Evolutionary conservation across 2,329 filamentous ascomycete genomes (phyloP).

Genomic region (Domatiomyces globalis): DNA sequence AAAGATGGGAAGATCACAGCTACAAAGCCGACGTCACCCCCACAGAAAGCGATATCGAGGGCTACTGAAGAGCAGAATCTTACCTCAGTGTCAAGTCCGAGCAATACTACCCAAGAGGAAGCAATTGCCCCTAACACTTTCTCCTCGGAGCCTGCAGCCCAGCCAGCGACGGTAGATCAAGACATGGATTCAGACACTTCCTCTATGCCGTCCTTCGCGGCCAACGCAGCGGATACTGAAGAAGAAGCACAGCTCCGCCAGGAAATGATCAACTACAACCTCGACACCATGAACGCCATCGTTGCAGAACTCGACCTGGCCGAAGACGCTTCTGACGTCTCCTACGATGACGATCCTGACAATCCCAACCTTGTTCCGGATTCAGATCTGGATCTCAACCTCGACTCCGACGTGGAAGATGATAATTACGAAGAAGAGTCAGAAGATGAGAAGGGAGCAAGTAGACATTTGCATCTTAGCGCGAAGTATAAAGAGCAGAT

Average conservation of each 20-base stretch:
- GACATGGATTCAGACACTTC: not conserved
- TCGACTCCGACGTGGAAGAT: conserved; percentile 23
- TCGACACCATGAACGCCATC: conserved; percentile 78
- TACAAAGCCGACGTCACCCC: conserved; percentile 1
- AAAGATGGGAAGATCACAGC: conserved; percentile 9
- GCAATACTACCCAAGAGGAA: not conserved
- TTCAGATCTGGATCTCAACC: conserved; percentile 6
- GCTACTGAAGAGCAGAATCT: not conserved
- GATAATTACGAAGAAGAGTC: conserved; percentile 46
- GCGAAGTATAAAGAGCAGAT: conserved; percentile 69
- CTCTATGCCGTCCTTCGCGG: not conserved
- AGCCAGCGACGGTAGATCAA: not conserved
- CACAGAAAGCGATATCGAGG: conserved; percentile 1
- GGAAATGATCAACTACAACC: conserved; percentile 80
- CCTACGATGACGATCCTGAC: conserved; percentile 41
- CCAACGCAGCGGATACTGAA: conserved; percentile 47
- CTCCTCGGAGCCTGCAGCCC: not conserved
- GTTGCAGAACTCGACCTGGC: conserved; percentile 85
- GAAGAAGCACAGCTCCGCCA: conserved; percentile 69
- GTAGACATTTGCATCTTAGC: conserved; percentile 50
- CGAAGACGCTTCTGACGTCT: conserved; percentile 39
- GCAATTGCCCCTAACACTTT: not conserved
- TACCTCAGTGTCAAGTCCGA: not conserved
- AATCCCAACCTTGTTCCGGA: conserved; percentile 14
- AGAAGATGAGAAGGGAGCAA: conserved; percentile 64